A percentile compares a stretch with the other conserved stretches of the same genome.
Evolutionary conservation across 1,284 basidiomycete species (phyloP).

Genomic region (Malassezia slooffiae): DNA sequence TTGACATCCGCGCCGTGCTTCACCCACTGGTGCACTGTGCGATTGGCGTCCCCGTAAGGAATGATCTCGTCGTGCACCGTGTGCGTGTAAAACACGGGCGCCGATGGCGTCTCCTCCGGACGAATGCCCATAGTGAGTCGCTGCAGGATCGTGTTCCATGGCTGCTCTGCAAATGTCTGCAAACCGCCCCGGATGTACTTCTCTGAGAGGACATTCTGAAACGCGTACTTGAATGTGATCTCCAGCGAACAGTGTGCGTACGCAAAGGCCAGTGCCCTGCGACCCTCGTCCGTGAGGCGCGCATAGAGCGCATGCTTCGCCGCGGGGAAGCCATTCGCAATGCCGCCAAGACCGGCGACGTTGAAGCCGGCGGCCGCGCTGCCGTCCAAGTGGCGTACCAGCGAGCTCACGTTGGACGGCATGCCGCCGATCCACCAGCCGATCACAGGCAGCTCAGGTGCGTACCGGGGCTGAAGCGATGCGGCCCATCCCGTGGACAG

Average conservation of each 20-base stretch:
- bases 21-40: background rate
- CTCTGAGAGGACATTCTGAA: background rate
- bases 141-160: too few species aligned
- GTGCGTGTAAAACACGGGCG: conserved; percentile 28
- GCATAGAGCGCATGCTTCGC: too few species aligned
- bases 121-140: background rate
- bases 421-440: conserved; percentile 32
- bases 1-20: conserved; percentile 3
- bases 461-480: conserved; percentile 18
- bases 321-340: too few species aligned
- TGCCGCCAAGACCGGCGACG: background rate
- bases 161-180: too few species aligned
- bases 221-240: conserved; percentile 5
- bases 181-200: too few species aligned
- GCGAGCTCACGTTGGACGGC: conserved; percentile 17
- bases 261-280: conserved; percentile 4
- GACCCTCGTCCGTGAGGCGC: conserved; percentile 17
- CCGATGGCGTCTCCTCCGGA: conserved; percentile 14
- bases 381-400: background rate
- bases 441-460: conserved; percentile 21
- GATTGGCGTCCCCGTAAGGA: conserved; percentile 14
- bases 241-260: conserved; percentile 3
- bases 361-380: background rate
- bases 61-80: conserved; percentile 30
- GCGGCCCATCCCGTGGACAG: conserved; percentile 23